Percentiles rank a stretch among this genome's conserved stretches.
Evolutionary conservation across 2,329 filamentous ascomycete genomes (phyloP).

Genomic region (Penicillium sp.): DNA sequence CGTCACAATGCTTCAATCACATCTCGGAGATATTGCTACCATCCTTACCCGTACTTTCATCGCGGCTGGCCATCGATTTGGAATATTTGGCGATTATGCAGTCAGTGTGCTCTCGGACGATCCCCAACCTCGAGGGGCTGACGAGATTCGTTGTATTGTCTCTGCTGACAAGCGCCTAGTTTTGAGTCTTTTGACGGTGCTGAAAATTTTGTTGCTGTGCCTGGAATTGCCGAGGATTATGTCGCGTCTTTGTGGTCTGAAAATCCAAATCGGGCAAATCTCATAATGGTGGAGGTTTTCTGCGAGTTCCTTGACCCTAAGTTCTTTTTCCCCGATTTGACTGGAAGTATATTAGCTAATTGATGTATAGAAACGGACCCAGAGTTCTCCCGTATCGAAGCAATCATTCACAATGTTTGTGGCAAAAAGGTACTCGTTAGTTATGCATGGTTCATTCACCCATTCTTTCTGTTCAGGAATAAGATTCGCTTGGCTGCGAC

Average conservation of each 20-base stretch:
- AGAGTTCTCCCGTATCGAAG: no score
- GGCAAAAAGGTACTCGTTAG: neutral
- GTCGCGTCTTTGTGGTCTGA: neutral
- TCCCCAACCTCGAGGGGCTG: neutral
- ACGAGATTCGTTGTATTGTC: neutral
- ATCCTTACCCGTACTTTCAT: neutral
- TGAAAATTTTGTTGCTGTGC: neutral
- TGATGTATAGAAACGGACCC: no score
- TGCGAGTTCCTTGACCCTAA: neutral
- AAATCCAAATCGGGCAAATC: neutral
- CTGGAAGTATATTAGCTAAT: no score
- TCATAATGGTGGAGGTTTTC: neutral
- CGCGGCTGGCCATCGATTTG: neutral
- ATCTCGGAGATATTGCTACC: neutral
- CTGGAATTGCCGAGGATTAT: neutral
- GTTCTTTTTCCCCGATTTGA: no score
- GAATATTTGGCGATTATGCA: neutral
- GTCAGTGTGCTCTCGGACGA: neutral
- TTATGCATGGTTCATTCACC: neutral
- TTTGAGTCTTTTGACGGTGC: neutral
- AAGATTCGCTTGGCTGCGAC: neutral
- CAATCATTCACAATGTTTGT: neutral
- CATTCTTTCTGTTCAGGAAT: neutral
- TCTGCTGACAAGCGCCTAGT: neutral
- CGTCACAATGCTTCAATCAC: neutral